phyloP scores from a whole-genome alignment of 2,329 filamentous ascomycete species.

The Raffaelea albimanens region DNA sequence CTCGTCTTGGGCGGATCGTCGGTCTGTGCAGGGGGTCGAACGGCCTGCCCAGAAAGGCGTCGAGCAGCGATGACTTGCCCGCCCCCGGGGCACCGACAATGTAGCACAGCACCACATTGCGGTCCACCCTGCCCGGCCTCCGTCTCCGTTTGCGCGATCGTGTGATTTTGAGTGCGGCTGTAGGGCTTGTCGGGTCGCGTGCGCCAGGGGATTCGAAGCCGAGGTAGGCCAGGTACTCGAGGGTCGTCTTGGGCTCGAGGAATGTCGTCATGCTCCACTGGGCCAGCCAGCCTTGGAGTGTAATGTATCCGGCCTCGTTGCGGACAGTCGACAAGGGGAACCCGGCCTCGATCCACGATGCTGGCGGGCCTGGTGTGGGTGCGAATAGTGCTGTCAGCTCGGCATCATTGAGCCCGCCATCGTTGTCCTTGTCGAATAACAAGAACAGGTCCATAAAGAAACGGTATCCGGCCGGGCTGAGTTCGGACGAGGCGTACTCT shows the following conservation, averaged over 20 bases:
- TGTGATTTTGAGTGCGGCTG: slow-evolving; percentile 82
- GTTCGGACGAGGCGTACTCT: slow-evolving; percentile 81
- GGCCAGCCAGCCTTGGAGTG: slow-evolving; percentile 92
- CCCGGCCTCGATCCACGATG: slow-evolving; percentile 76
- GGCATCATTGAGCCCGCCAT: slow-evolving; percentile 79
- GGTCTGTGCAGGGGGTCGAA: slow-evolving; percentile 80
- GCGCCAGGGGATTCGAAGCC: slow-evolving; percentile 74
- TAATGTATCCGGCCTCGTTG: slow-evolving; percentile 92
- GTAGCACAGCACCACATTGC: slow-evolving; percentile 91
- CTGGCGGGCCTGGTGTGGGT: slow-evolving; percentile 80
- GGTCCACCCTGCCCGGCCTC: slow-evolving; percentile 75
- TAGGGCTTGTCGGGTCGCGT: slow-evolving; percentile 48
- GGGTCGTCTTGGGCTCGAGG: slow-evolving; percentile 84
- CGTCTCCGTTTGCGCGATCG: slow-evolving; percentile 80
- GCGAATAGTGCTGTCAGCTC: slow-evolving; percentile 84
- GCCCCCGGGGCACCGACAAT: slow-evolving; percentile 76
- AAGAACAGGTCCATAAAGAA: slow-evolving; percentile 97
- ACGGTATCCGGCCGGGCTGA: slow-evolving; percentile 83
- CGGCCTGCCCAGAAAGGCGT: slow-evolving; percentile 81
- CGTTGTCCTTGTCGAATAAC: slow-evolving; percentile 93
- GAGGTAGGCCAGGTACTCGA: slow-evolving; percentile 92
- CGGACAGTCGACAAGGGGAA: slow-evolving; percentile 92
- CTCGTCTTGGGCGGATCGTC: slow-evolving; percentile 87
- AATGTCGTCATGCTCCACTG: slow-evolving; percentile 99
- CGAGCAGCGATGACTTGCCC: slow-evolving; percentile 84